Evolutionary conservation across 306 rosid species (phyloP), one percentile per base, ranked within the genome.

Genomic region (Prunus armeniaca): DNA sequence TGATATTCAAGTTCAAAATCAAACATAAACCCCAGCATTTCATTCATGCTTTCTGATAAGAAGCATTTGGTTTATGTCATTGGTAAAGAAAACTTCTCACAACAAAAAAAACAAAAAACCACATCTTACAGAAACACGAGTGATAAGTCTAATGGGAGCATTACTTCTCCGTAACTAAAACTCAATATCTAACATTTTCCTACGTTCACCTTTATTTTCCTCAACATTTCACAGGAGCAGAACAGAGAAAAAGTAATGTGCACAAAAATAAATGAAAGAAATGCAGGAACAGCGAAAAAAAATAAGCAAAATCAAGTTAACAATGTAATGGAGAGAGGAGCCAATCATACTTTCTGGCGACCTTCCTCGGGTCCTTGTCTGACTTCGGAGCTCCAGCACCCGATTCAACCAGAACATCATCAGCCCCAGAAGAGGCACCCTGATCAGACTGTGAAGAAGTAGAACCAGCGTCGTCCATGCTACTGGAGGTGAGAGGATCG

Each of bases 321-420:
- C 69, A 80, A 80, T 9, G 76, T 24, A 62, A 64, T 27, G 52
- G 2, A 10, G 2, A 54, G 74, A 69, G 9, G 56, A 2, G 24
- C 18, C 14, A 52, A 34, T 71, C 89, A 65, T 79, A 94, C 98
- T 73, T 77, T 80, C 97, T 88, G 1, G 98, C 93, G 49, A 76
- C 81, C 52, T 67, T 84, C 12, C 81, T 83, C 2, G 97, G 97
- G 67, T 94, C 97, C 78, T 89, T 94, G 71, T 63, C 81, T 7
- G 60, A 34, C 51, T 1, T 17, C 56, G 15, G 66, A 54, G 73
- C 72, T 55, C 67, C 38, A 4, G 82, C 34, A 25, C 78, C 76
- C 38, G 82, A 11, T 17, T 79, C 90, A 12, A 19, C 83, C 20
- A 15, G 66, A 55, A 63, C 78, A 47, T 65, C 76, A 14, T 63